These are phyloP conservation scores for Talaromyces stipitatus DNA, from an alignment of 495 filamentous ascomycete species.

Conservation along the genomic window DNA sequence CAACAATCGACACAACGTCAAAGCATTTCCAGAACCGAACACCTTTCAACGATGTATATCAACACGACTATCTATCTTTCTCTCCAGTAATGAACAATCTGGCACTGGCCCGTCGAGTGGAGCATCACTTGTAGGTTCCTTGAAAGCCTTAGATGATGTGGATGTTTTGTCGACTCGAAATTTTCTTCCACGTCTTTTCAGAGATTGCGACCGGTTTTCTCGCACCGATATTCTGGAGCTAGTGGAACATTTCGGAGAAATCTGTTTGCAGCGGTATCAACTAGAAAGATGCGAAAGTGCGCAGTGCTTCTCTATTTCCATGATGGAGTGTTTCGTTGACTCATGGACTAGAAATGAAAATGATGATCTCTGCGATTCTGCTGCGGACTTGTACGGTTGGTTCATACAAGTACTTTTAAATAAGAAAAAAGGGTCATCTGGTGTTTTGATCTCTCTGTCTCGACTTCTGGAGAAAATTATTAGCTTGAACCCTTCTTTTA, in stretches of 20 bases:
- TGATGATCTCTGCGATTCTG: constrained; percentile 51
- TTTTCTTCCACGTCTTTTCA: constrained; percentile 41
- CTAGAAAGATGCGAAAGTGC: constrained; percentile 73
- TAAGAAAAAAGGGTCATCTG: constrained; percentile 56
- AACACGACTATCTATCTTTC: constrained; percentile 26
- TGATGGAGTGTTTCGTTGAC: constrained; percentile 56
- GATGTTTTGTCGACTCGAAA: constrained; percentile 51
- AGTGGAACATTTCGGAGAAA: constrained; percentile 48
- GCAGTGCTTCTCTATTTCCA: constrained; percentile 57
- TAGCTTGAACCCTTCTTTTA: constrained; percentile 55
- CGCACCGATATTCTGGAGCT: constrained; percentile 32
- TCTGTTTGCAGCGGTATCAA: constrained; percentile 54
- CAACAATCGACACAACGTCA: constrained; percentile 21
- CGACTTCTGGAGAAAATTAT: constrained; percentile 61
- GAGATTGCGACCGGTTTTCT: constrained; percentile 18
- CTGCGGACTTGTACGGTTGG: constrained; percentile 72
- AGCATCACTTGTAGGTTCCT: constrained; percentile 45
- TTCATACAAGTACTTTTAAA: constrained; percentile 58
- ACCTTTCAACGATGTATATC: constrained; percentile 33
- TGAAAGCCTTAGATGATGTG: constrained; percentile 48
- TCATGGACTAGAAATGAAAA: constrained; percentile 53
- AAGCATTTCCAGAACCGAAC: constrained; percentile 19
- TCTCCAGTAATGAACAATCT: constrained; percentile 18
- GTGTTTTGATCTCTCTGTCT: constrained; percentile 58
- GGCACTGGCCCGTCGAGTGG: constrained; percentile 27